Evolutionary conservation across 495 filamentous ascomycete species (phyloP).

Genomic region (Aspergillus funiculosus): DNA sequence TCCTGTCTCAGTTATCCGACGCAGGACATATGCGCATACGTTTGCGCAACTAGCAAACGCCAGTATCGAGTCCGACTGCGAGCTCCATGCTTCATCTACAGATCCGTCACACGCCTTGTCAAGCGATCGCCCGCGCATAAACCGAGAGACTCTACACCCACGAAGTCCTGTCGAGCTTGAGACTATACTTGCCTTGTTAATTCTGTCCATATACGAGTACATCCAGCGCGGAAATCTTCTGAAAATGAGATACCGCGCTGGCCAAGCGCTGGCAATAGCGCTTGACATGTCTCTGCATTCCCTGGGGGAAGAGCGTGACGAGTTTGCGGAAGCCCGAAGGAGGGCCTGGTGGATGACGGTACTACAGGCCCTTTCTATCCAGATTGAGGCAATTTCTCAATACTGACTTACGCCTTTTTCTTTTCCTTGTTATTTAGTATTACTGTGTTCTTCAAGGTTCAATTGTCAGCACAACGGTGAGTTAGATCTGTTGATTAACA

Average conservation of each 20-base stretch:
- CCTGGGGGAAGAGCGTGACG: constrained; percentile 39
- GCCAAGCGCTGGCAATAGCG: constrained; percentile 51
- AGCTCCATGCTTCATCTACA: constrained; percentile 49
- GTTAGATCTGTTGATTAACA: constrained; percentile 6
- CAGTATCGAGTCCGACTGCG: constrained; percentile 51
- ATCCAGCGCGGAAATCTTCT: constrained; percentile 54
- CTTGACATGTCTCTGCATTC: constrained; percentile 49
- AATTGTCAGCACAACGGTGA: constrained; percentile 55
- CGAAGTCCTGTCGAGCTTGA: constrained; percentile 49
- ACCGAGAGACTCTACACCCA: constrained; percentile 47
- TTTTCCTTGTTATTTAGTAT: constrained; percentile 38
- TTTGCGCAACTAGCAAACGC: constrained; percentile 50
- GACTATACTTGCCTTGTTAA: constrained; percentile 48
- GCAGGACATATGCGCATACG: constrained; percentile 49
- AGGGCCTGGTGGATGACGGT: constrained; percentile 62
- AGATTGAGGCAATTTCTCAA: too few relatives aligned
- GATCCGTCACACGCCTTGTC: constrained; percentile 49
- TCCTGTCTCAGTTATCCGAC: constrained; percentile 39
- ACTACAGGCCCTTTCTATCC: constrained; percentile 4
- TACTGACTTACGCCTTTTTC: too few relatives aligned
- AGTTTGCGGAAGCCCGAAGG: constrained; percentile 48
- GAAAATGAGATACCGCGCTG: constrained; percentile 55
- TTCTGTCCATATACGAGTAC: constrained; percentile 58
- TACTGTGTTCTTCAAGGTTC: constrained; percentile 55
- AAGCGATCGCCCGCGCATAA: constrained; percentile 35